phyloP scores from a whole-genome alignment of 768 basidiomycete genomes.

The Leccinum subgranulosum region DNA sequence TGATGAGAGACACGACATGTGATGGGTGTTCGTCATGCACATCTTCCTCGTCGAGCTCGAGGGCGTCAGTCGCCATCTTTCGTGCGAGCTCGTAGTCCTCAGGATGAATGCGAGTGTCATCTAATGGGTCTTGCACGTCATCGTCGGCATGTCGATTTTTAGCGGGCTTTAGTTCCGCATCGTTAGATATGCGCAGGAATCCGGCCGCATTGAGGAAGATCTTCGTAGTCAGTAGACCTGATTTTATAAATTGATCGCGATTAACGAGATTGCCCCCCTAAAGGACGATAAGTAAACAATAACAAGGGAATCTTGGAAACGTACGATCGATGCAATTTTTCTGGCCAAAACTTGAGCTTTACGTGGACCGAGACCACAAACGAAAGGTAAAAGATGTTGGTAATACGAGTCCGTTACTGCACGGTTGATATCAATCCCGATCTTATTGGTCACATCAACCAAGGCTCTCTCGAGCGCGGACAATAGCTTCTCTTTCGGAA shows the following conservation, averaged over 20 bases:
- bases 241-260: slow-evolving; percentile 84
- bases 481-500: slow-evolving; percentile 82
- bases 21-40: slow-evolving; percentile 90
- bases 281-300: background rate
- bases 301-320: slow-evolving; percentile 23
- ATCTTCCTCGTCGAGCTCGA: slow-evolving; percentile 98
- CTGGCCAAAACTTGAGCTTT: slow-evolving; percentile 85
- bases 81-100: slow-evolving; percentile 97
- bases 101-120: slow-evolving; percentile 93
- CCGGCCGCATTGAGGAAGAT: slow-evolving; percentile 93
- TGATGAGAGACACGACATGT: slow-evolving; percentile 79
- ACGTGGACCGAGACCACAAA: slow-evolving; percentile 91
- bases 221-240: slow-evolving; percentile 73
- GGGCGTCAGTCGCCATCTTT: slow-evolving; percentile 97
- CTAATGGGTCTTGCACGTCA: slow-evolving; percentile 82
- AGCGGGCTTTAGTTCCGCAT: slow-evolving; percentile 55
- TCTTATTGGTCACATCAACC: slow-evolving; percentile 86
- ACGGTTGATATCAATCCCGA: slow-evolving; percentile 96
- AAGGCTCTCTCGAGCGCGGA: slow-evolving; percentile 79
- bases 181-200: slow-evolving; percentile 82
- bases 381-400: slow-evolving; percentile 81
- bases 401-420: slow-evolving; percentile 88
- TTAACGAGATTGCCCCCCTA: slow-evolving; percentile 88
- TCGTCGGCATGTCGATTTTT: slow-evolving; percentile 62
- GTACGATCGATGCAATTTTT: slow-evolving; percentile 73